Percentiles rank a stretch among this genome's conserved stretches.
phyloP scores from a whole-genome alignment of 73 alveolate species.

The Stentor roeselii region DNA sequence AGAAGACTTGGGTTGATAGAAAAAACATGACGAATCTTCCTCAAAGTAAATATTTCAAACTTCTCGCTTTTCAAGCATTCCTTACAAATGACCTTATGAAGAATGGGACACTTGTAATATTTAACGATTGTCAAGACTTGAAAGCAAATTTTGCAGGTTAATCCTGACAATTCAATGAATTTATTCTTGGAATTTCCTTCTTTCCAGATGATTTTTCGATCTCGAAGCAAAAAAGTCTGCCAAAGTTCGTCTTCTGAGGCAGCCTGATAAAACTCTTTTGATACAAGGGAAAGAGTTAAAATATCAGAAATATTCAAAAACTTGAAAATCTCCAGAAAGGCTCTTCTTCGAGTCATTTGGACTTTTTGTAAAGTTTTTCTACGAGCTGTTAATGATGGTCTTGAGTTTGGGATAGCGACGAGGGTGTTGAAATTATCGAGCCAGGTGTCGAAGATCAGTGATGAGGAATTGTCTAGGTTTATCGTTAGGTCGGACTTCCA shows the following conservation, averaged over 20 bases:
- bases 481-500: neutral
- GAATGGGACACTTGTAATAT: slow-evolving; percentile 7
- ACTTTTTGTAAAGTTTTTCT: neutral
- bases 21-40: too few relatives aligned
- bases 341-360: neutral
- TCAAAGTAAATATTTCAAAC: too few relatives aligned
- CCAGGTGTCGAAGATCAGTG: neutral
- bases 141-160: neutral
- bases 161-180: neutral
- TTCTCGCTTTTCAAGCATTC: neutral
- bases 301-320: neutral
- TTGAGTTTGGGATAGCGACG: too few relatives aligned
- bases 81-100: neutral
- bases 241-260: slow-evolving; percentile 17
- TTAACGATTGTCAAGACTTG: neutral
- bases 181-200: neutral
- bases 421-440: neutral
- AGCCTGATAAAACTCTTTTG: slow-evolving; percentile 1
- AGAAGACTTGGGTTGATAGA: too few relatives aligned
- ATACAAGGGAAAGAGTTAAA: neutral
- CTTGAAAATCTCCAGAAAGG: neutral
- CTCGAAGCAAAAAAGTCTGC: neutral
- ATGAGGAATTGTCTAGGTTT: neutral
- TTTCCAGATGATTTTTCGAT: neutral
- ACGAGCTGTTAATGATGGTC: neutral